Base-by-base conservation (phyloP, 2,329 filamentous ascomycete genomes). In the Reticulascus tulasneorum region DNA sequence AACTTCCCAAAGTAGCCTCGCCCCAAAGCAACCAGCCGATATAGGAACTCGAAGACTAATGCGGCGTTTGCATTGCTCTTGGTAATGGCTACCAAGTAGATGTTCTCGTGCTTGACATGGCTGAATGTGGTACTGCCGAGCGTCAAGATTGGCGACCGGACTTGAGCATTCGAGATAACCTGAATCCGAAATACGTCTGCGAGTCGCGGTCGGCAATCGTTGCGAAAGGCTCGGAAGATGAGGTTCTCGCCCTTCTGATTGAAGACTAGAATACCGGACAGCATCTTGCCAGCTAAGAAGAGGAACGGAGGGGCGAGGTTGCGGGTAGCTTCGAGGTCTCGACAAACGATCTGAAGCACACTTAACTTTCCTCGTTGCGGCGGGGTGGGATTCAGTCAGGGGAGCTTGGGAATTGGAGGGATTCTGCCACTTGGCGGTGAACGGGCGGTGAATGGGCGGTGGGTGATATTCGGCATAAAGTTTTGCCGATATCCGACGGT, bases 181-280 rank as follows among this genome's bases (percentile, higher is more conserved):
- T 98, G 93, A 63, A 98, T 98, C 64, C 93, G 90, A 68, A 98
- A 98, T 69, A 98, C 91, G 60, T 98, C 93, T 67, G 93, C 93
- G 47, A 98, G 85, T 35, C 93, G 88, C 37, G 93, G 93, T 38
- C 94, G 88, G 68, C 93, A 97, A 69, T 98, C 94, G 62, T 95
- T 95, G 58, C 93, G 89, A 68, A 98, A 98, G 54, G 93, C 89
- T 58, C 93, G 88, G 72, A 98, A 96, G 65, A 98, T 98, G 58
- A 98, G 86, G 67, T 98, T 96, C 72, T 98, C 93, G 68, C 93
- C 93, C 69, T 98, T 98, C 64, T 98, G 93, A 53, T 98, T 98
- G 77, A 98, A 98, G 51, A 98, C 83, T 50, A 98, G 81, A 56
- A 98, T 91, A 42, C 93, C 93, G 52, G 91, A 97, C 51, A 98